These are phyloP conservation scores for Salvia hispanica DNA, from an alignment of 257 asterid species.

Conservation along the genomic window DNA sequence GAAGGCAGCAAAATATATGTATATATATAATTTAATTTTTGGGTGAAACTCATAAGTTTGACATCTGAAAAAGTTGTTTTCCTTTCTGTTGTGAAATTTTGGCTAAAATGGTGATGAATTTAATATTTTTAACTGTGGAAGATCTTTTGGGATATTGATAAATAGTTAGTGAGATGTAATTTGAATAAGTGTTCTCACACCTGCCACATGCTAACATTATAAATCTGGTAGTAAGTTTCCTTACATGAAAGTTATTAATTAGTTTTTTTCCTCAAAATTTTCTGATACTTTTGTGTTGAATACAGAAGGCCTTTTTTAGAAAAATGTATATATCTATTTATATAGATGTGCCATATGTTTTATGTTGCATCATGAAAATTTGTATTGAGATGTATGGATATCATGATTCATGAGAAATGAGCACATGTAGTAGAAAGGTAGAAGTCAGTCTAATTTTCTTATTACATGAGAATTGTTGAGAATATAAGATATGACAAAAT, in stretches of 20 bases:
- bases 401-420: background rate
- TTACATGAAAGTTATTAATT: background rate
- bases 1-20: background rate
- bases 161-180: slow-evolving; percentile 9
- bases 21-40: background rate
- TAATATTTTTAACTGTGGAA: slow-evolving; percentile 25
- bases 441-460: background rate
- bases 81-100: slow-evolving; percentile 18
- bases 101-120: slow-evolving; percentile 31
- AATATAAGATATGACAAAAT: slow-evolving; percentile 5
- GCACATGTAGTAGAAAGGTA: background rate
- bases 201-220: slow-evolving; percentile 5
- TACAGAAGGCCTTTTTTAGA: no score
- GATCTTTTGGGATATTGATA: slow-evolving; percentile 31
- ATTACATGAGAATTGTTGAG: background rate
- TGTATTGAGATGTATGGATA: background rate
- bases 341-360: background rate
- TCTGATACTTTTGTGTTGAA: background rate
- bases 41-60: slow-evolving; percentile 26
- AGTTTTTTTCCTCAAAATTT: background rate
- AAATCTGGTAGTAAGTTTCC: slow-evolving; percentile 7
- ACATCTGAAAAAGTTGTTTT: slow-evolving; percentile 25
- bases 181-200: slow-evolving; percentile 27
- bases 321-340: no score
- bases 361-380: background rate